phyloP scores from a whole-genome alignment of 495 filamentous ascomycete genomes.

The Penicillium silybi region DNA sequence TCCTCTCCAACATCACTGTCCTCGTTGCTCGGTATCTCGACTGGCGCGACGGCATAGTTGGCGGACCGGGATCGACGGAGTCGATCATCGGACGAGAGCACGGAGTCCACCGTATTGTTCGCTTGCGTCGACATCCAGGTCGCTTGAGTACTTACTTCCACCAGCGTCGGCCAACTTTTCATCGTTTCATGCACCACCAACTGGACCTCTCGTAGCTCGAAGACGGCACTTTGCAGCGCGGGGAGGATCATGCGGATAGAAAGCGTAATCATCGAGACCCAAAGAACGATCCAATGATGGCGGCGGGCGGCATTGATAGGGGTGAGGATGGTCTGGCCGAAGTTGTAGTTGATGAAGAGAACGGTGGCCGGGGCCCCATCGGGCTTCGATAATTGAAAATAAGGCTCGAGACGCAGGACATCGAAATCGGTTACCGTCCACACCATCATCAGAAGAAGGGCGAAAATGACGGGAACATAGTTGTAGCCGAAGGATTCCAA shows the following conservation, averaged over 20 bases:
- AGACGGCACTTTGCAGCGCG: constrained; percentile 33
- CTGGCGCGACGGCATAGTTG: constrained; percentile 33
- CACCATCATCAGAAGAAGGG: constrained; percentile 31
- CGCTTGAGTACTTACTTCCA: constrained; percentile 30
- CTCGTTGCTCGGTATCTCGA: constrained; percentile 29
- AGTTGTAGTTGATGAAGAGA: constrained; percentile 44
- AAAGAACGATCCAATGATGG: constrained; percentile 35
- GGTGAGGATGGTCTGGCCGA: constrained; percentile 39
- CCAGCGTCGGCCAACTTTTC: constrained; percentile 33
- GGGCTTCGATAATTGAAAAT: constrained; percentile 37
- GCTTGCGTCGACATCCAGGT: constrained; percentile 35
- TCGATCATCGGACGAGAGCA: constrained; percentile 13
- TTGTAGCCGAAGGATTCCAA: constrained; percentile 37
- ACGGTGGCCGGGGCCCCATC: constrained; percentile 34
- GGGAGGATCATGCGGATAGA: constrained; percentile 37
- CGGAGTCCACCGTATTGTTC: constrained; percentile 22
- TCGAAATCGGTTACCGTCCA: constrained; percentile 43
- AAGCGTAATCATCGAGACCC: constrained; percentile 33
- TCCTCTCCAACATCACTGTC: constrained; percentile 16
- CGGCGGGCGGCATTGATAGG: constrained; percentile 34
- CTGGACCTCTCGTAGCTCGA: constrained; percentile 34
- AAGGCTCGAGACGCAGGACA: constrained; percentile 40
- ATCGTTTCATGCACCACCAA: constrained; percentile 20
- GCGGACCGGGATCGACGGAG: constrained; percentile 28
- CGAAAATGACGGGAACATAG: constrained; percentile 36